Percentiles rank a stretch among this genome's conserved stretches.
Evolutionary conservation across 2,329 filamentous ascomycete species (phyloP).

Genomic region (Hymenoscyphus fructigenus): DNA sequence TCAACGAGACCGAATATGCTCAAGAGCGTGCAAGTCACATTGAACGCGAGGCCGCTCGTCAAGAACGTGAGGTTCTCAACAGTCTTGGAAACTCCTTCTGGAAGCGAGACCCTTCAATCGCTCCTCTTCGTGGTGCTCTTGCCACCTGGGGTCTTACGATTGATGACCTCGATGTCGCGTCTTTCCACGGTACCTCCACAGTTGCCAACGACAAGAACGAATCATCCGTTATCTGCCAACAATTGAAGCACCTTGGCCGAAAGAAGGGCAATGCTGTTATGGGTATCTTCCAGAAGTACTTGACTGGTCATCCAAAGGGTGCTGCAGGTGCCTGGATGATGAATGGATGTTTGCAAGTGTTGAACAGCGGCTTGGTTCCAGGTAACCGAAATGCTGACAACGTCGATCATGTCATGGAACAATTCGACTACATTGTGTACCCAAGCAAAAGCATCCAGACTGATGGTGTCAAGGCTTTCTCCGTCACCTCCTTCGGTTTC

Average conservation of each 20-base stretch:
- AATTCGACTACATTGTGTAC: conserved; percentile 97
- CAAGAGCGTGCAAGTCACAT: conserved; percentile 84
- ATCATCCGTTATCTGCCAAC: conserved; percentile 94
- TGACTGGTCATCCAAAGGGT: conserved; percentile 98
- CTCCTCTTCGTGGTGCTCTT: conserved; percentile 90
- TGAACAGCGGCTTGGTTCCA: conserved; percentile 90
- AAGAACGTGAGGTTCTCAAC: conserved; percentile 89
- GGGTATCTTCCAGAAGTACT: conserved; percentile 99
- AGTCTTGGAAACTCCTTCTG: conserved; percentile 98
- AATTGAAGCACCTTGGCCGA: conserved; percentile 90
- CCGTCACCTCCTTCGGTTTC: conserved; percentile 98
- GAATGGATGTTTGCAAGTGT: conserved; percentile 94
- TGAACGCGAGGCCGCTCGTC: conserved; percentile 79
- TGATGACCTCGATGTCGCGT: conserved; percentile 91
- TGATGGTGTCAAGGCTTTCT: conserved; percentile 97
- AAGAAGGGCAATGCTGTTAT: conserved; percentile 94
- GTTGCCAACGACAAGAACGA: conserved; percentile 99
- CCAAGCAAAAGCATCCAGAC: conserved; percentile 94
- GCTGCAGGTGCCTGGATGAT: conserved; percentile 99
- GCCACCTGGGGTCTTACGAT: conserved; percentile 98
- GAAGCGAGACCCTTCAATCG: conserved; percentile 92
- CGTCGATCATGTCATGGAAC: conserved; percentile 91
- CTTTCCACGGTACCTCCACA: conserved; percentile 98
- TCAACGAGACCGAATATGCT: conserved; percentile 82
- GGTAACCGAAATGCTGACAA: conserved; percentile 99